Base-by-base conservation (phyloP, 495 filamentous ascomycete species). In the Podospora pseudopauciseta region DNA sequence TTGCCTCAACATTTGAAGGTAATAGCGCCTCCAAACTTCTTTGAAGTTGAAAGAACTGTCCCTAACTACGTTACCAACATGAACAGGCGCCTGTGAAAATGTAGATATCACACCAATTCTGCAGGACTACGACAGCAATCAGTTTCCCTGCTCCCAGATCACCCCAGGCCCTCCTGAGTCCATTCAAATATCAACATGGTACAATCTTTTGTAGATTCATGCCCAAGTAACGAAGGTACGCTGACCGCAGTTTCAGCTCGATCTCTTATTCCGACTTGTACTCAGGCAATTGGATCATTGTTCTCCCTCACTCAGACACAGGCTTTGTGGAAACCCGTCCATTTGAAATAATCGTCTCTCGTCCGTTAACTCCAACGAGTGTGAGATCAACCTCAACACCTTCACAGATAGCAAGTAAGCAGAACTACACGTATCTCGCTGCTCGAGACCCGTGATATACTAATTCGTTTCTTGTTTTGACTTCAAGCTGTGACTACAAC, bases 131-230 rank as follows among this genome's bases (percentile, higher is more conserved):
- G 60, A 65, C 16, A 61, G 49, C n/a, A 59, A 64, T 53, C 18
- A 66, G 4, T 69, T 67, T 32, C 7, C 23, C 27, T 71, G 68
- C 58, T 55, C 72, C 9, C 4, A 61, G 19, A 65, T 73, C 58
- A 67, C 27, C 1, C 60, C 69, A 0, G n/a, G 56, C 0, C 59
- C 64, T 0, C 19, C 39, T 13, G 66, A 67, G 13, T 65, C 64
- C 0, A 56, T 71, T 9, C 67, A 71, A 53, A 69, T 73, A 63
- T 73, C 72, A 65, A 63, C 68, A 62, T 73, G 71, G 71, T 70
- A 15, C 56, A 5, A n/a, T 13, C 55, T 23, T 5, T 16, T 57
- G 20, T 5, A 23, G 23, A 23, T 23, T 23, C 23, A 23, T 23
- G 0, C 16, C 55, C 55, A n/a, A 23, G 55, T 23, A 18, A 16